phyloP scores from a whole-genome alignment of 805 yeast genomes.

The Saturnispora quitensis region DNA sequence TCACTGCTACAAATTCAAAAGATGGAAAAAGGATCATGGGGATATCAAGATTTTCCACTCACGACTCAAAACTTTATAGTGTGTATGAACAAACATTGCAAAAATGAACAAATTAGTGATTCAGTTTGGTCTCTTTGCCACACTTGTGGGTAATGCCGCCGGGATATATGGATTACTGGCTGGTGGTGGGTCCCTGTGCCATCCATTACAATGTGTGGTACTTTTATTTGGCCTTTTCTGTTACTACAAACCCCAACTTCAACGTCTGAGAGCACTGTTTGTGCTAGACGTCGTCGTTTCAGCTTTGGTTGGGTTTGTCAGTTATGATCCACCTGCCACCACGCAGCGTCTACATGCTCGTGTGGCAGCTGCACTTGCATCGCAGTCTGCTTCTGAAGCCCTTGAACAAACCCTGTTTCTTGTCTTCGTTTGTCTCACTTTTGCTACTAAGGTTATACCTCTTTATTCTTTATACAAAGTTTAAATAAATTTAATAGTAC shows the following conservation, averaged over 20 bases:
- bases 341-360: neutral
- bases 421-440: constrained; percentile 5
- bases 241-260: neutral
- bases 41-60: neutral
- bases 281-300: constrained; percentile 1
- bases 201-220: constrained; percentile 4
- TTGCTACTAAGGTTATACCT: constrained; percentile 4
- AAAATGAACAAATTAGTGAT: constrained; percentile 2
- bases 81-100: neutral
- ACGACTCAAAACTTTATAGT: neutral
- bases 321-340: constrained; percentile 5
- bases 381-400: constrained; percentile 6
- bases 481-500: neutral
- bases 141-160: constrained; percentile 3
- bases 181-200: constrained; percentile 4
- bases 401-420: constrained; percentile 6
- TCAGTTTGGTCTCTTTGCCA: constrained; percentile 5
- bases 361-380: neutral
- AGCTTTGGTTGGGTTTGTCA: constrained; percentile 1
- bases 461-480: constrained; percentile 5
- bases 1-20: constrained; percentile 2
- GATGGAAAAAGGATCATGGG: neutral
- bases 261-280: constrained; percentile 1
- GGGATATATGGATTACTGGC: constrained; percentile 7
- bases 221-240: neutral